These are phyloP conservation scores for Beauveria australis DNA, from an alignment of 2,329 filamentous ascomycete species.

Conservation along the genomic window DNA sequence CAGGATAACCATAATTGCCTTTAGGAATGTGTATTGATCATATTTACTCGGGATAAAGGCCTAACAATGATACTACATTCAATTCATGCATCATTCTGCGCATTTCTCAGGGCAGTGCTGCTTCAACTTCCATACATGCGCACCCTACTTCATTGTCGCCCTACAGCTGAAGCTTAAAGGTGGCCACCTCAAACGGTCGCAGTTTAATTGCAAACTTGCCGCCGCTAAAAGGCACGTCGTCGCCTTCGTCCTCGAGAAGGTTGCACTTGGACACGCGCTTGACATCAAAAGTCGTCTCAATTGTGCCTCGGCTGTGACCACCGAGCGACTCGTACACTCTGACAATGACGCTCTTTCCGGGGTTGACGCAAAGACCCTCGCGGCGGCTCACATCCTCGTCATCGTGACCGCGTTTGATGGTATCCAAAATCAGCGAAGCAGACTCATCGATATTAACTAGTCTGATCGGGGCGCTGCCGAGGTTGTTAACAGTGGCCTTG, in stretches of 20 bases:
- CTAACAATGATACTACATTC: constrained; percentile 1
- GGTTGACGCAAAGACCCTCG: constrained; percentile 53
- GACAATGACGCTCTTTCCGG: constrained; percentile 72
- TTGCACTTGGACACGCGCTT: constrained; percentile 77
- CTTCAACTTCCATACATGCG: constrained; percentile 15
- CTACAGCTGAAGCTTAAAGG: constrained; percentile 57
- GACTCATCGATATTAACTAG: constrained; percentile 49
- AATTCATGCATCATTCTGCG: neutral
- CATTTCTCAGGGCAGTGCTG: neutral
- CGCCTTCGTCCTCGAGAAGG: constrained; percentile 77
- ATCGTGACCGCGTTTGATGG: constrained; percentile 87
- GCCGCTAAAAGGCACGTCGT: constrained; percentile 47
- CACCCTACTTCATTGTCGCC: constrained; percentile 20
- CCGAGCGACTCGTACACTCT: constrained; percentile 85
- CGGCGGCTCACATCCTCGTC: constrained; percentile 63
- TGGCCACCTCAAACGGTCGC: constrained; percentile 78
- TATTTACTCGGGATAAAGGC: constrained; percentile 7
- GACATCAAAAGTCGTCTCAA: constrained; percentile 61
- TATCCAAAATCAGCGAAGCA: constrained; percentile 70
- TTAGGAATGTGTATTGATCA: neutral
- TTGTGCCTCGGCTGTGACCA: constrained; percentile 64
- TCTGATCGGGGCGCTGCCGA: constrained; percentile 45
- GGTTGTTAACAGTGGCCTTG: constrained; percentile 19
- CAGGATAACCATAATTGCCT: neutral
- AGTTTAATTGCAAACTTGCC: constrained; percentile 54